Conservation (phyloP, 2,329 filamentous ascomycete species). For the Penicillium sp. region DNA sequence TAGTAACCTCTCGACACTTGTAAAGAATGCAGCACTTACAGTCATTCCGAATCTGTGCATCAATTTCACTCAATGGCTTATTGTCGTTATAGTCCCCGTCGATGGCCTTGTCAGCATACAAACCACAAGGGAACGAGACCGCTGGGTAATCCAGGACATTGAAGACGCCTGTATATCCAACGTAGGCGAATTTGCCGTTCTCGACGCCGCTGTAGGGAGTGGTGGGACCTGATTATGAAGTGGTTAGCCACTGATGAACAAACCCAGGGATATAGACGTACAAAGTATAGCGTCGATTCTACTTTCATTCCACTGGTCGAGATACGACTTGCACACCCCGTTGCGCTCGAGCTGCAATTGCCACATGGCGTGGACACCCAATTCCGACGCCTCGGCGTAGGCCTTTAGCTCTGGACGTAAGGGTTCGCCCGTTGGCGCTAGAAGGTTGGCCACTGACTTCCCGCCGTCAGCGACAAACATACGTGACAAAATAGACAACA, state of each 20-base stretch:
- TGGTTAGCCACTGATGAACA: background rate
- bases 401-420: constrained; percentile 53
- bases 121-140: constrained; percentile 22
- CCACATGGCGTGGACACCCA: constrained; percentile 48
- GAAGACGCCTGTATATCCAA: constrained; percentile 23
- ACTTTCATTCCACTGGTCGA: background rate
- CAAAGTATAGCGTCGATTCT: background rate
- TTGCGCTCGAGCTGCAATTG: background rate
- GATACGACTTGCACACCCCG: background rate
- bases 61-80: background rate
- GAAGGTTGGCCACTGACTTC: constrained; percentile 35
- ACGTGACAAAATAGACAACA: background rate
- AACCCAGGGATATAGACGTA: background rate
- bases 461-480: background rate
- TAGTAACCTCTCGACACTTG: background rate
- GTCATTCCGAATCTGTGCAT: background rate
- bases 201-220: constrained; percentile 24
- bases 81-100: background rate
- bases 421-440: constrained; percentile 27
- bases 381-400: constrained; percentile 47
- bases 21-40: background rate
- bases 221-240: constrained; percentile 30
- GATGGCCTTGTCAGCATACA: constrained; percentile 15
- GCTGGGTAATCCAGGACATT: constrained; percentile 24
- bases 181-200: constrained; percentile 18